phyloP scores from a whole-genome alignment of 345 rosid species.

The Linum tenue region DNA sequence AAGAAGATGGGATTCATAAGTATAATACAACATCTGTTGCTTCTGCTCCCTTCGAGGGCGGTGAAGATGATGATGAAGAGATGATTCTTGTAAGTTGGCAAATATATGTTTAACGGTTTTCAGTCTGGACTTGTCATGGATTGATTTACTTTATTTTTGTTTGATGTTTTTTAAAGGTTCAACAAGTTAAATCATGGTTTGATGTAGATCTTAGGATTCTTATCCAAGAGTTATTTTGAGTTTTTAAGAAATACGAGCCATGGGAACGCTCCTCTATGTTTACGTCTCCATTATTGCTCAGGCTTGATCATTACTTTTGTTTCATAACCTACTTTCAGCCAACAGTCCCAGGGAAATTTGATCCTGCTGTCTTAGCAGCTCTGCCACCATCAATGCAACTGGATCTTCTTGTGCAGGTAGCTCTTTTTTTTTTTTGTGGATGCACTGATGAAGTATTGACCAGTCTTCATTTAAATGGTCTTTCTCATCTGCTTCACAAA shows the following conservation, averaged over 20 bases:
- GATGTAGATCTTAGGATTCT: background rate
- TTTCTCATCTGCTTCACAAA: constrained; percentile 9
- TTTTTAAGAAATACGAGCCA: background rate
- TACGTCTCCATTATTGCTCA: background rate
- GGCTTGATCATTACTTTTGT: background rate
- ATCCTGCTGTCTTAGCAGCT: constrained; percentile 78
- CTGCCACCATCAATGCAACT: constrained; percentile 90
- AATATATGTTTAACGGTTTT: background rate
- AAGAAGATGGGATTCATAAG: constrained; percentile 27
- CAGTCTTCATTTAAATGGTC: constrained; percentile 5
- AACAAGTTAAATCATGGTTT: background rate
- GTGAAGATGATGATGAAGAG: constrained; percentile 45
- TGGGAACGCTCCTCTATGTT: too few species aligned
- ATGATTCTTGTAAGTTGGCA: constrained; percentile 22
- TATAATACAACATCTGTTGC: constrained; percentile 40
- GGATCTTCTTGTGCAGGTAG: constrained; percentile 82
- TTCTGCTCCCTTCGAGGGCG: constrained; percentile 30
- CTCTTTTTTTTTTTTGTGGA: background rate
- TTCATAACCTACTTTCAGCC: constrained; percentile 26
- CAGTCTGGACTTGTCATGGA: background rate
- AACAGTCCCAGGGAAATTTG: constrained; percentile 50
- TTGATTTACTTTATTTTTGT: background rate
- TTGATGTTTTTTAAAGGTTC: constrained; percentile 12
- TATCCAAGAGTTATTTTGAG: background rate
- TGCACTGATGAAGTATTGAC: background rate